Conservation (phyloP, 768 basidiomycete genomes). For the Dentipellis sp. region DNA sequence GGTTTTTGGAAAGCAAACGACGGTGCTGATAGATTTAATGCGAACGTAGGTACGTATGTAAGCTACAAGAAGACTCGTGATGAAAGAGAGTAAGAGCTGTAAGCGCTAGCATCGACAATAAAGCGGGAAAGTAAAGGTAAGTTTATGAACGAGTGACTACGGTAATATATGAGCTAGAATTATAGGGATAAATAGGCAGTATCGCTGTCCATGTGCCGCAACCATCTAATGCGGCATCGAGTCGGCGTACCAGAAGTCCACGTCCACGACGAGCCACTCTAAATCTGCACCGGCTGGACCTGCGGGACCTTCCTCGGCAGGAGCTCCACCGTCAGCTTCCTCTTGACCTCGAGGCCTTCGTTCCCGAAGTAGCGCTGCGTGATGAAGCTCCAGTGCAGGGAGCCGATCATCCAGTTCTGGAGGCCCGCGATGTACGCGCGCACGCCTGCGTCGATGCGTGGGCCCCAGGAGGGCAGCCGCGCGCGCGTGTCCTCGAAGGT, state of each 20-base stretch:
- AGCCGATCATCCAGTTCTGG: slow-evolving; percentile 73
- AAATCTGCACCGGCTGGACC: background rate
- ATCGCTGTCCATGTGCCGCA: too few species aligned
- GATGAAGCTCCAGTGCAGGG: slow-evolving; percentile 71
- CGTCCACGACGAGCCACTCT: background rate
- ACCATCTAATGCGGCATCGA: too few species aligned
- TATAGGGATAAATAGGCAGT: too few species aligned
- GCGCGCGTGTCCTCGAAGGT: slow-evolving; percentile 42
- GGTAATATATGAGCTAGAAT: too few species aligned
- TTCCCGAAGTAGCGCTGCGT: slow-evolving; percentile 67
- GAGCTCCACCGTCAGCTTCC: slow-evolving; percentile 45
- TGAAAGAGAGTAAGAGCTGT: too few species aligned
- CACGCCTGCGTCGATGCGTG: slow-evolving; percentile 55
- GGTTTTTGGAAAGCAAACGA: too few species aligned
- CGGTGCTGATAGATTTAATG: too few species aligned
- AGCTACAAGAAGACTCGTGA: background rate
- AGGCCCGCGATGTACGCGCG: slow-evolving; percentile 57
- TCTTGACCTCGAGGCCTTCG: slow-evolving; percentile 45
- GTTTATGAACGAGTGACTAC: too few species aligned
- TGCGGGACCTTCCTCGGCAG: slow-evolving; percentile 25
- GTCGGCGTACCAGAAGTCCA: too few species aligned
- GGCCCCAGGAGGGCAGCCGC: slow-evolving; percentile 62
- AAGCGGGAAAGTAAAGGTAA: too few species aligned
- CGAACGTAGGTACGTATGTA: too few species aligned
- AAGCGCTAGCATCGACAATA: too few species aligned